Evolutionary conservation across 352 stramenopile genomes (phyloP), one percentile per base, ranked within the genome.

Genomic region (Pythium aquatile): DNA sequence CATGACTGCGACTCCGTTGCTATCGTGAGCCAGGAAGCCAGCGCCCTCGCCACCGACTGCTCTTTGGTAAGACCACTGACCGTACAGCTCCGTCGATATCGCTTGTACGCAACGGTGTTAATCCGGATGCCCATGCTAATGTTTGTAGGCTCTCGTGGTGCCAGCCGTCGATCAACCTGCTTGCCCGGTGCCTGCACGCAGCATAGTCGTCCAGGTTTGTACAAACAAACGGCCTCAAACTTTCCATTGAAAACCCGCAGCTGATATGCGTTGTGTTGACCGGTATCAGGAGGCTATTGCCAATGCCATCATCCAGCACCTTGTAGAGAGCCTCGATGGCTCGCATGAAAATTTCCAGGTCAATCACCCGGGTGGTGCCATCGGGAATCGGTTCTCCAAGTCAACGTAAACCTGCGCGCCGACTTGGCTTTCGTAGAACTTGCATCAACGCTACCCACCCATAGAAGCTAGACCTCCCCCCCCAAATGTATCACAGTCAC

Each of bases 361-460:
- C 14, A 94, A 85, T 33, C 86, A 94, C 47, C 86, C 86, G 28
- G 84, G 78, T 3, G 86, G 86, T n/a, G 66, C 81, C 17, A 91
- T 94, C 44, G 86, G 85, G 33, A 69, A 69, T 35, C 40, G 39
- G 0, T 68, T 61, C n/a, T 28, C 44, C n/a, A 51, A 51, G 6
- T 5, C 9, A 11, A 51, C 17, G 17, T 51, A n/a, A 51, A 51
- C 2, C 32, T 35, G 20, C 20, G 20, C 20, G 20, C 20, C 0
- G 32, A 49, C 5, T 33, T 9, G 5, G 17, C 17, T 52, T 24
- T 24, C 26, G n/a, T 13, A 52, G 49, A 3, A 40, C 28, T 55
- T 20, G 28, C 6, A n/a, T 40, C 3, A 30, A 44, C 29, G 17
- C 3, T 24, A 24, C 17, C 3, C 29, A 44, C 37, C 29, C 29